A percentile compares a stretch with the other conserved stretches of the same genome.
These are phyloP conservation scores for Apophysomyces elegans DNA, from an alignment of 371 early-diverging fungal genomes.

Conservation along the genomic window DNA sequence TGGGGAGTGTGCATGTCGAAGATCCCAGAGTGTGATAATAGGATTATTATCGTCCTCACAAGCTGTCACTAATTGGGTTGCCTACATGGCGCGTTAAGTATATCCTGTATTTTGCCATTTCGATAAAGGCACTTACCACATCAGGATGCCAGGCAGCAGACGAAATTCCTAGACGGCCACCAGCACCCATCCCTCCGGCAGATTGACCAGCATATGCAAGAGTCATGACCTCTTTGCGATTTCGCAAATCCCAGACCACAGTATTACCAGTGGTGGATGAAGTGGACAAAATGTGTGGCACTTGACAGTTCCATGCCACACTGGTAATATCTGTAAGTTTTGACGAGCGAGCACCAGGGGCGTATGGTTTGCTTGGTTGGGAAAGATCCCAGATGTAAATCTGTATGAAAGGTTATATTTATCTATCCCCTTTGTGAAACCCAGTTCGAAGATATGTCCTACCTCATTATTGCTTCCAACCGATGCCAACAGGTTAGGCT, in stretches of 20 bases:
- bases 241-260: slow-evolving; percentile 95
- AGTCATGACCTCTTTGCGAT: slow-evolving; percentile 84
- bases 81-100: slow-evolving; percentile 41
- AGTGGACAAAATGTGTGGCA: slow-evolving; percentile 92
- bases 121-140: slow-evolving; percentile 56
- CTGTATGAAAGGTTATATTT: slow-evolving; percentile 33
- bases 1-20: slow-evolving; percentile 92
- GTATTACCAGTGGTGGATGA: slow-evolving; percentile 91
- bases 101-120: neutral
- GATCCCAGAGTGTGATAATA: slow-evolving; percentile 90
- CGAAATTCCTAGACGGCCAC: slow-evolving; percentile 74
- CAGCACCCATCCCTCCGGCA: slow-evolving; percentile 57
- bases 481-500: slow-evolving; percentile 86
- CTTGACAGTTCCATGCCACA: slow-evolving; percentile 93
- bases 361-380: slow-evolving; percentile 83
- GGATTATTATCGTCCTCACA: slow-evolving; percentile 91
- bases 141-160: slow-evolving; percentile 95
- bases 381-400: slow-evolving; percentile 94
- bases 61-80: slow-evolving; percentile 93
- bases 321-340: slow-evolving; percentile 88
- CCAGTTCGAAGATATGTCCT: slow-evolving; percentile 33
- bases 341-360: slow-evolving; percentile 84
- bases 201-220: slow-evolving; percentile 64
- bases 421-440: neutral
- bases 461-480: slow-evolving; percentile 92